Evolutionary conservation across 139 green algal genomes (phyloP).

Genomic region (Coccomyxa sp.): DNA sequence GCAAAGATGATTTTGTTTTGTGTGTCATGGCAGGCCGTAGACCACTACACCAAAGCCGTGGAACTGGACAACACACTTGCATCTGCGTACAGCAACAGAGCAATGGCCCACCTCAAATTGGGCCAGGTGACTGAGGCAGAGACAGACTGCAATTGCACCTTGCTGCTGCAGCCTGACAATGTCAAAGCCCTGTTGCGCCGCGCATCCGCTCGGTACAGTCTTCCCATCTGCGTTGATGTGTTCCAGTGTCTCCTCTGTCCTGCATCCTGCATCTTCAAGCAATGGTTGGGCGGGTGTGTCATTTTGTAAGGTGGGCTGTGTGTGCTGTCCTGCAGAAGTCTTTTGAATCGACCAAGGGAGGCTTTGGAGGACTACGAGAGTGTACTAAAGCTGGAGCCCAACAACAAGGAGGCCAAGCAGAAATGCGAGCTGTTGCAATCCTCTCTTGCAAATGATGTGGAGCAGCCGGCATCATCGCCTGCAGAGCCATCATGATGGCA

Average conservation of each 20-base stretch:
- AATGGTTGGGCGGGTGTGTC: background rate
- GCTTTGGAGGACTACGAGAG: slow-evolving; percentile 34
- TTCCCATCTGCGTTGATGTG: background rate
- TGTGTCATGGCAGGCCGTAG: slow-evolving; percentile 10
- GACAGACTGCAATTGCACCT: slow-evolving; percentile 47
- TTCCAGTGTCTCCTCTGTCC: background rate
- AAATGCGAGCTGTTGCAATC: no score
- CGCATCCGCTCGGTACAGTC: slow-evolving; percentile 36
- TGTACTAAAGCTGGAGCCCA: slow-evolving; percentile 44
- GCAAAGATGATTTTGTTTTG: background rate
- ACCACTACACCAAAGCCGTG: slow-evolving; percentile 48
- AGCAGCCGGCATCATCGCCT: no score
- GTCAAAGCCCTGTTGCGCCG: slow-evolving; percentile 73
- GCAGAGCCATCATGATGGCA: no score
- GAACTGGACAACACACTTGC: slow-evolving; percentile 31
- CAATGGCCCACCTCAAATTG: slow-evolving; percentile 69
- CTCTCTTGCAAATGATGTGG: no score
- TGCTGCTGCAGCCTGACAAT: slow-evolving; percentile 49
- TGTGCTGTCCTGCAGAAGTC: slow-evolving; percentile 4
- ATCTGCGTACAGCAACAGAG: slow-evolving; percentile 72
- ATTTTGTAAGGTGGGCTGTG: background rate
- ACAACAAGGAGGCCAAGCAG: slow-evolving; percentile 47
- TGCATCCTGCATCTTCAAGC: background rate
- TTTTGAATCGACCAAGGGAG: slow-evolving; percentile 15
- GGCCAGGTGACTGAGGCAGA: slow-evolving; percentile 41